phyloP scores from a whole-genome alignment of 495 filamentous ascomycete species.

The Cryomyces minteri region DNA sequence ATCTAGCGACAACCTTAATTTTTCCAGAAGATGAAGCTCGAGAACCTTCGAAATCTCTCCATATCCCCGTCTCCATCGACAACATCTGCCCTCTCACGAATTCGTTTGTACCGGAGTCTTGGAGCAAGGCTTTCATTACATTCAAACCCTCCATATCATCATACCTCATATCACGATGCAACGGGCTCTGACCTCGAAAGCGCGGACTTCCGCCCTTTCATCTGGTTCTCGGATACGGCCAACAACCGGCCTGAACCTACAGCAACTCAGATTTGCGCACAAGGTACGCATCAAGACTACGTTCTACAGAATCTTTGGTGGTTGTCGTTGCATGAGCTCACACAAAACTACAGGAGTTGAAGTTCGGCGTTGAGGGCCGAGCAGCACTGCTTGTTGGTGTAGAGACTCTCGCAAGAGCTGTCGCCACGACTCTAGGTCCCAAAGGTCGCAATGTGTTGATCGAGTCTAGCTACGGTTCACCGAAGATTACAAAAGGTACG shows the following conservation, averaged over 20 bases:
- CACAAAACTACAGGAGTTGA: constrained; percentile 52
- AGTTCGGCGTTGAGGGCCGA: constrained; percentile 92
- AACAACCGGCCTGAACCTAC: constrained; percentile 37
- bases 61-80: too few relatives aligned
- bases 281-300: constrained; percentile 43
- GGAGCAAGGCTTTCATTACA: neutral
- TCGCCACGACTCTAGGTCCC: constrained; percentile 88
- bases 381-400: constrained; percentile 82
- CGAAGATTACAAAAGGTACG: constrained; percentile 97
- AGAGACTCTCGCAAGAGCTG: constrained; percentile 89
- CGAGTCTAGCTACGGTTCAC: constrained; percentile 91
- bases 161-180: constrained; percentile 32
- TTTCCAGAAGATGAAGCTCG: too few relatives aligned
- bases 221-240: constrained; percentile 33
- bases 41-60: too few relatives aligned
- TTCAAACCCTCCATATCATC: neutral
- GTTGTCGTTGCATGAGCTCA: neutral
- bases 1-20: too few relatives aligned
- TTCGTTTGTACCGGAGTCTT: neutral
- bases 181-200: constrained; percentile 47
- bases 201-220: constrained; percentile 51
- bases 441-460: constrained; percentile 98
- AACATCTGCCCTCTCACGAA: too few relatives aligned
- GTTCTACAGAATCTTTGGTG: neutral
- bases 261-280: constrained; percentile 84